Conservation (phyloP, 768 basidiomycete genomes). For the Lentinula detonsa region DNA sequence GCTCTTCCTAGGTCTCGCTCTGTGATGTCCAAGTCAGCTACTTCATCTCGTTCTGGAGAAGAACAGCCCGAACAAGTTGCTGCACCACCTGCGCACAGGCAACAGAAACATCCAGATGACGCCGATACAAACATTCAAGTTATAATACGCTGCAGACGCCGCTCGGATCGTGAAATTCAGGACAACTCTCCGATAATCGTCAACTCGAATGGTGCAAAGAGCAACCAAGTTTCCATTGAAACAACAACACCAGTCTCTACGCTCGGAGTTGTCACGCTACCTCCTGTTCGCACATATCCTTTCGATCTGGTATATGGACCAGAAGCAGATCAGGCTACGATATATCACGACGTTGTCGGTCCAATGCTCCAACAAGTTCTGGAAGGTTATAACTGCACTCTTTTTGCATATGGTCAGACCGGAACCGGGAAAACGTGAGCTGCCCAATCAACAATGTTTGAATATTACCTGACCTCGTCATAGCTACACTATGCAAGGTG, state of each 20-base stretch:
- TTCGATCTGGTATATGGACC: conserved; percentile 97
- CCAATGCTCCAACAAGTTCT: conserved; percentile 94
- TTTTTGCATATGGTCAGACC: conserved; percentile 98
- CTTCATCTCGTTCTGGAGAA: conserved; percentile 24
- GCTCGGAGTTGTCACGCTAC: conserved; percentile 67
- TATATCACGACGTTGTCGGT: conserved; percentile 90
- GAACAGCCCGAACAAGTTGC: conserved; percentile 18
- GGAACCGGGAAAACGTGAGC: conserved; percentile 98
- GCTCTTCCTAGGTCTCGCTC: conserved; percentile 40
- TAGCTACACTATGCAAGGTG: conserved; percentile 97
- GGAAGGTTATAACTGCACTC: conserved; percentile 92
- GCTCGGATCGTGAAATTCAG: conserved; percentile 79
- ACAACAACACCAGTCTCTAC: conserved; percentile 63
- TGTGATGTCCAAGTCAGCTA: conserved; percentile 36
- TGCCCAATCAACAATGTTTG: background rate
- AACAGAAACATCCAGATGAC: conserved; percentile 30
- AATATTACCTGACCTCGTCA: background rate
- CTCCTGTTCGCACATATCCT: conserved; percentile 81
- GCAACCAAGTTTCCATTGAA: conserved; percentile 76
- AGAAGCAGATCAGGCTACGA: conserved; percentile 90
- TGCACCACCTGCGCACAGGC: conserved; percentile 10
- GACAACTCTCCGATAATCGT: conserved; percentile 88
- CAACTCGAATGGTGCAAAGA: conserved; percentile 67
- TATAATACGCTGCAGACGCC: conserved; percentile 81
- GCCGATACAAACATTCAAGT: conserved; percentile 88